Conservation (phyloP, 2,329 filamentous ascomycete species). For the Penicillium palitans region DNA sequence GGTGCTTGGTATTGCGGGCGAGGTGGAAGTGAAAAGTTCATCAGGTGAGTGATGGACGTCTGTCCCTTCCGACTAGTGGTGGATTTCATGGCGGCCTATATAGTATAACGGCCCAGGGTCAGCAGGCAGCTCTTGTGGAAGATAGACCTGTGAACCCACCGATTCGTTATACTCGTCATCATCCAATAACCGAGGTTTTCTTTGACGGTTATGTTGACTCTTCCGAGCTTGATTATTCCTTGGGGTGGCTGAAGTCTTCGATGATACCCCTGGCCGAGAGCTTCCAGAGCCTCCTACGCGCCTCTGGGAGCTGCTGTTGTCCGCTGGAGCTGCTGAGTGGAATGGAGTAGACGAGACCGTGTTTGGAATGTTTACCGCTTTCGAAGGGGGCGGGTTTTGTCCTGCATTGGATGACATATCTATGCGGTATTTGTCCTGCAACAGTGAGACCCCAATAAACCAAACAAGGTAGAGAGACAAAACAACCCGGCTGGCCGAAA, state of each 20-base stretch:
- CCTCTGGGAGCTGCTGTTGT: slow-evolving; percentile 41
- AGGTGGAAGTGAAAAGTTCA: slow-evolving; percentile 83
- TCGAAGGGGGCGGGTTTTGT: slow-evolving; percentile 39
- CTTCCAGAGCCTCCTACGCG: slow-evolving; percentile 44
- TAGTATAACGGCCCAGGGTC: slow-evolving; percentile 14
- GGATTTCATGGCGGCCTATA: slow-evolving; percentile 62
- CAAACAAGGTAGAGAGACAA: neutral
- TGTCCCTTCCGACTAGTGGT: slow-evolving; percentile 78
- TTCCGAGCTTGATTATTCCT: slow-evolving; percentile 74
- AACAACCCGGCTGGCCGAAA: neutral
- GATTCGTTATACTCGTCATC: slow-evolving; percentile 86
- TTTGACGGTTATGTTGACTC: slow-evolving; percentile 82
- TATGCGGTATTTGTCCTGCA: neutral
- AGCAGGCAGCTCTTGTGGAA: slow-evolving; percentile 15
- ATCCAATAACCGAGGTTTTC: slow-evolving; percentile 70
- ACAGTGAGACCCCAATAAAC: neutral
- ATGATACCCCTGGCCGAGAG: slow-evolving; percentile 41
- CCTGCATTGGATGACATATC: slow-evolving; percentile 46
- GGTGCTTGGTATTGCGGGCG: slow-evolving; percentile 61
- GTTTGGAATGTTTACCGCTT: slow-evolving; percentile 41
- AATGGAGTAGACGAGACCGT: slow-evolving; percentile 36
- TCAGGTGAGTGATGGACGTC: slow-evolving; percentile 93
- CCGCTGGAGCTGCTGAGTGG: slow-evolving; percentile 34
- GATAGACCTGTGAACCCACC: slow-evolving; percentile 50
- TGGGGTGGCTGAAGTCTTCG: slow-evolving; percentile 39